A percentile compares a stretch with the other conserved stretches of the same genome.
Conservation (phyloP, 148 eudicot genomes). For the Diospyros lotus region DNA sequence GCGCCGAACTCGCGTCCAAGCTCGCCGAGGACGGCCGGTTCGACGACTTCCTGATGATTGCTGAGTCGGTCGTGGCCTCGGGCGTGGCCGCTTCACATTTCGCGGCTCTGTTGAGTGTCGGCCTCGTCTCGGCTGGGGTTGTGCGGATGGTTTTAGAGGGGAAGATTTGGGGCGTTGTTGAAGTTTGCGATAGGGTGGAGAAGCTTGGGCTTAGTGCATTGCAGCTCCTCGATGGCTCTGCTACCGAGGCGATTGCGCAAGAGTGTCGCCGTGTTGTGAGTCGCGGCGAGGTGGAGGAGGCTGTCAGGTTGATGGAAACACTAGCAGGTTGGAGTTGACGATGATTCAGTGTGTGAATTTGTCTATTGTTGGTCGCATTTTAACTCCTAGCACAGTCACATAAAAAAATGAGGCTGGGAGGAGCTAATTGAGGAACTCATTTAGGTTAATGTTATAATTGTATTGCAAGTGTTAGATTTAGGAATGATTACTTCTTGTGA, state of each 20-base stretch:
- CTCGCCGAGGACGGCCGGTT: conserved; percentile 48
- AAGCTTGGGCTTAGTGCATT: conserved; percentile 52
- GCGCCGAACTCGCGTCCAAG: conserved; percentile 55
- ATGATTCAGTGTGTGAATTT: not conserved
- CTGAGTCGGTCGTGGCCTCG: conserved; percentile 34
- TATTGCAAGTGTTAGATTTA: not conserved
- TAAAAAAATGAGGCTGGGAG: not conserved
- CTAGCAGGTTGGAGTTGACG: conserved; percentile 41
- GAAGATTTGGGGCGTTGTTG: conserved; percentile 28
- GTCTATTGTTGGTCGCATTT: not conserved
- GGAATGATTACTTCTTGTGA: not conserved
- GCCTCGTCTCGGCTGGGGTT: conserved; percentile 41
- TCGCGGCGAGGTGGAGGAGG: conserved; percentile 37
- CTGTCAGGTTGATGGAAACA: conserved; percentile 47
- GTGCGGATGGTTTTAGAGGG: conserved; percentile 34
- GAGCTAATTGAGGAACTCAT: not conserved
- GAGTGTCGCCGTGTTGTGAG: conserved; percentile 33
- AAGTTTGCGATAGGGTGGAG: conserved; percentile 32
- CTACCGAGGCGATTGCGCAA: conserved; percentile 27
- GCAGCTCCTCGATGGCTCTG: conserved; percentile 48
- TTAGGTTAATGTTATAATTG: not conserved
- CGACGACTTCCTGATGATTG: conserved; percentile 49
- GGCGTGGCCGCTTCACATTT: conserved; percentile 28
- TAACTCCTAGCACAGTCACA: not conserved
- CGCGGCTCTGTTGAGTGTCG: conserved; percentile 28